A percentile compares a stretch with the other conserved stretches of the same genome.
Conservation (phyloP, 306 rosid genomes). For the Styphnolobium japonicum region DNA sequence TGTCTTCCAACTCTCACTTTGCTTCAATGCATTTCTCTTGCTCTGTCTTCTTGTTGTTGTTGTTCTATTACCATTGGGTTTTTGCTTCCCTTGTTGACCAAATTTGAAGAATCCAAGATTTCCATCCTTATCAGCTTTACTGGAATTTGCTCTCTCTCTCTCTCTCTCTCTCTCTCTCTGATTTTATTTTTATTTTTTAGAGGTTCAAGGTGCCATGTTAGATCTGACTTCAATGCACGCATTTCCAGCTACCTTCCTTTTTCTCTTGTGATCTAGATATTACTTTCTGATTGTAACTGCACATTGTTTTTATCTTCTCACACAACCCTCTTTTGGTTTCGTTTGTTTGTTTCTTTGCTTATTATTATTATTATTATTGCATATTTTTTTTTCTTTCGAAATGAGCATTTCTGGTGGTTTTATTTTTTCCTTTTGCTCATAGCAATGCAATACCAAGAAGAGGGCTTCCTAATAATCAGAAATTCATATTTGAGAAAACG, state of each 20-base stretch:
- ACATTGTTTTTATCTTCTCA: background rate
- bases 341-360: background rate
- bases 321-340: background rate
- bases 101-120: conserved; percentile 14
- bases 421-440: background rate
- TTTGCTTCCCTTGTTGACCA: background rate
- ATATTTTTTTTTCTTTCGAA: background rate
- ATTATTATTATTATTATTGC: too few relatives aligned
- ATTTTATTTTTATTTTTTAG: background rate
- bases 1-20: background rate
- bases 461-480: background rate
- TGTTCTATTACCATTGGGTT: background rate
- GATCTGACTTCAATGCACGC: conserved; percentile 42
- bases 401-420: background rate
- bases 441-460: background rate
- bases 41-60: background rate
- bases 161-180: background rate
- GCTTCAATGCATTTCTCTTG: background rate
- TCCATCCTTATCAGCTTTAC: conserved; percentile 4
- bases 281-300: background rate
- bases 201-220: conserved; percentile 19
- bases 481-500: background rate
- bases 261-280: conserved; percentile 11
- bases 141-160: background rate
- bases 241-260: background rate